Base-by-base conservation (phyloP, 805 yeast genomes). In the Blastobotrys mokoenaii region DNA sequence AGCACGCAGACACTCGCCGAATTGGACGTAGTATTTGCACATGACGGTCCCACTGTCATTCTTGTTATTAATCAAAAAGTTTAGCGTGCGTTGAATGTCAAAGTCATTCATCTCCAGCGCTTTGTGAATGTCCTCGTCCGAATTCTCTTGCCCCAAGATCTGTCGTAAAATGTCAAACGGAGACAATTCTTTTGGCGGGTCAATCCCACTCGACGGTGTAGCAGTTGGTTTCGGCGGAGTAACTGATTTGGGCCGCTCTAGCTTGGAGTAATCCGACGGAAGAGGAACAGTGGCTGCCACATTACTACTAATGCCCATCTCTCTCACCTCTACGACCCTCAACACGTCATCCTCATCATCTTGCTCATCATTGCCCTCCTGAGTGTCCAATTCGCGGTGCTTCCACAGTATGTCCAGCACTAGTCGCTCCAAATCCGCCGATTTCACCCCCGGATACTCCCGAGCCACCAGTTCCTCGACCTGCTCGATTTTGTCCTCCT, bases 371-470 rank as follows among this genome's bases (percentile, higher is more conserved):
- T n/a, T n/a, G n/a, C n/a, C 16, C 38, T 22, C 17, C 35, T 44
- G 1, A 3, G 48, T 36, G 15, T 51, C 54, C 4, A 58, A 50
- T 1, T 65, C 70, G 33, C 65, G 60, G 44, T 69, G 73, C 25
- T 56, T 61, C 71, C 72, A 66, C 46, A 70, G 47, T 9, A 70
- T 63, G 43, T 66, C 72, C 53, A 70, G 56, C 12, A 67, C 67
- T 14, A 64, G 51, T 43, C 66, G 54, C 45, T 70, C 73, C 4
- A 54, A 44, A 18, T 62, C 65, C 14, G 41, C 32, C 36, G 52
- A 39, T 7, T 44, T 40, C 1, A 53, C 45, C 9, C 49, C 43
- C 1, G 44, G 47, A 20, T 49, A 55, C 29, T 52, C 46, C 15
- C 46, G 43, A 3, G 46, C 43, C 29, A 68, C 70, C 1, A 65